A percentile compares a stretch with the other conserved stretches of the same genome.
Conservation (phyloP, 176 grass and related monocot genomes). For the Hyparrhenia diplandra region DNA sequence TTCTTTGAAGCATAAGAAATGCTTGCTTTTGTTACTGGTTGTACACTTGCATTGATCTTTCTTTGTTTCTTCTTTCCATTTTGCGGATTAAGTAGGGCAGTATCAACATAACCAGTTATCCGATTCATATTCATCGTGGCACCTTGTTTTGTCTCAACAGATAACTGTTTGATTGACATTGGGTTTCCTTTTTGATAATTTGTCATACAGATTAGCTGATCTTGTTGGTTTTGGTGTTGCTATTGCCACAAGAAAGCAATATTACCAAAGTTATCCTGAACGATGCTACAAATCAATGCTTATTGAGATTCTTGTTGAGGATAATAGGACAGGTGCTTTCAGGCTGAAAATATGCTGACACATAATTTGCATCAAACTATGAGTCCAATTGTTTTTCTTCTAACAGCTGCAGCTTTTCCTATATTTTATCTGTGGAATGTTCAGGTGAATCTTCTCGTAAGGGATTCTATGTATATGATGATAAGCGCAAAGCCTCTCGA, state of each 20-base stretch:
- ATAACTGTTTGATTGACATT: slow-evolving; percentile 5
- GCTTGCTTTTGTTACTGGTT: background rate
- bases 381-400: background rate
- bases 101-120: background rate
- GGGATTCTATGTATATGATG: slow-evolving; percentile 79
- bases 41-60: background rate
- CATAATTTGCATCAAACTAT: background rate
- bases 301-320: slow-evolving; percentile 57
- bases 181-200: slow-evolving; percentile 18
- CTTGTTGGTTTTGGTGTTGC: slow-evolving; percentile 73
- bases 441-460: slow-evolving; percentile 66
- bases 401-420: slow-evolving; percentile 14
- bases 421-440: slow-evolving; percentile 24
- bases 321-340: slow-evolving; percentile 66
- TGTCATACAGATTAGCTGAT: slow-evolving; percentile 56
- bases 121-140: background rate
- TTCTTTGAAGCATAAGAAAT: background rate
- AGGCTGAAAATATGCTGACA: background rate
- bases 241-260: slow-evolving; percentile 50
- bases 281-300: slow-evolving; percentile 71
- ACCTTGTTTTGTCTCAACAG: background rate
- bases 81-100: background rate
- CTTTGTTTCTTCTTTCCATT: background rate
- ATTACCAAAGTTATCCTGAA: slow-evolving; percentile 60
- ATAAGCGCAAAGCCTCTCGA: slow-evolving; percentile 44